These are phyloP conservation scores for Solanum hybrid DNA, from an alignment of 305 asterid genomes.

Conservation along the genomic window DNA sequence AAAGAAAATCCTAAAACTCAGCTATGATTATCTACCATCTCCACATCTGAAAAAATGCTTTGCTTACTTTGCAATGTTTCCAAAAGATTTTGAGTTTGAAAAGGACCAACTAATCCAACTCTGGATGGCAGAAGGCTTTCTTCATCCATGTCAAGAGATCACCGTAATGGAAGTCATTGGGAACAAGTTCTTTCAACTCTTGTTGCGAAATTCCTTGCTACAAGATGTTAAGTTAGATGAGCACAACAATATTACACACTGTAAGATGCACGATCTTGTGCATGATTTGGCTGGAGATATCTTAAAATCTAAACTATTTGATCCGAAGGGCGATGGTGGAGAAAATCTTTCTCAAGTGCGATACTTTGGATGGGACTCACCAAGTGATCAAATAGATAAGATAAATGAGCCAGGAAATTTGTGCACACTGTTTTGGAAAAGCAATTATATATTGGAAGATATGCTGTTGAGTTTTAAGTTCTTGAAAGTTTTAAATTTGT, in stretches of 20 bases:
- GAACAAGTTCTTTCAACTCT: not conserved
- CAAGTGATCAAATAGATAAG: not conserved
- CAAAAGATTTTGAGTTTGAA: not conserved
- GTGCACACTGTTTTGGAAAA: not conserved
- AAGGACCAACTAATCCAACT: slow-evolving; percentile 7
- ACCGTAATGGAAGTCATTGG: slow-evolving; percentile 10
- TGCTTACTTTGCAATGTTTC: slow-evolving; percentile 25
- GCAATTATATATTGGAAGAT: not conserved
- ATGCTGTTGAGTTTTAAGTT: not conserved
- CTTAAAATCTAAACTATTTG: not conserved
- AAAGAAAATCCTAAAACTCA: not conserved
- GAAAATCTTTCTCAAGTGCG: not conserved
- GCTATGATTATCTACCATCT: slow-evolving; percentile 16
- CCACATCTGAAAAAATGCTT: slow-evolving; percentile 23
- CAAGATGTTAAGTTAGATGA: not conserved
- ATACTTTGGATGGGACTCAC: not conserved
- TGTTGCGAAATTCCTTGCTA: slow-evolving; percentile 6
- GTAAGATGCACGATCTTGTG: slow-evolving; percentile 29
- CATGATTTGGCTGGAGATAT: slow-evolving; percentile 19
- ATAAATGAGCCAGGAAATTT: not conserved
- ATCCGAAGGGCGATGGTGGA: not conserved
- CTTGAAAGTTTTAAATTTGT: slow-evolving; percentile 4
- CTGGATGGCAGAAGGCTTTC: slow-evolving; percentile 20
- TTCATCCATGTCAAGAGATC: not conserved
- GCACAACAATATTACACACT: not conserved